phyloP scores from a whole-genome alignment of 441 rosid genomes.

The Mallotus repandus region DNA sequence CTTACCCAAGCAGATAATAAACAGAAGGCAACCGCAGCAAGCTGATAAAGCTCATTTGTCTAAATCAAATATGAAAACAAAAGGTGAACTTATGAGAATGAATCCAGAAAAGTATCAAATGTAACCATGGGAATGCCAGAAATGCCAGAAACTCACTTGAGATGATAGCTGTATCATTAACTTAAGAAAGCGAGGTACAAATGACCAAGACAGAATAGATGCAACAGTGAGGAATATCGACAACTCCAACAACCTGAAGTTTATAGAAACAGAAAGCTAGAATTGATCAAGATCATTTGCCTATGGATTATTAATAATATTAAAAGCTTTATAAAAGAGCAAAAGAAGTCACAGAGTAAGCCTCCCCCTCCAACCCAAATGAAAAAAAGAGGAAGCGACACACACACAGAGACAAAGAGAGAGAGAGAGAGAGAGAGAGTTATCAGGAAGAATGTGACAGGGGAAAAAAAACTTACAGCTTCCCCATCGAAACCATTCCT shows the following conservation, averaged over 20 bases:
- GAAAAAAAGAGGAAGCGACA: neutral
- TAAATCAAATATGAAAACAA: slow-evolving; percentile 35
- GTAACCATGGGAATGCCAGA: slow-evolving; percentile 1
- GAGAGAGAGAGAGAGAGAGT: neutral
- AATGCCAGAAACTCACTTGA: slow-evolving; percentile 58
- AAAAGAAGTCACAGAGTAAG: neutral
- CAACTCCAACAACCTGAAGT: slow-evolving; percentile 74
- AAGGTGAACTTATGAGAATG: slow-evolving; percentile 6
- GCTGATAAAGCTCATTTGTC: slow-evolving; percentile 98
- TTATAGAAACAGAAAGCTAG: slow-evolving; percentile 20
- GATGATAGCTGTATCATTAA: slow-evolving; percentile 92
- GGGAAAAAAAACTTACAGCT: slow-evolving; percentile 61
- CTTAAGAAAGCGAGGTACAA: slow-evolving; percentile 95
- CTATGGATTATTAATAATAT: neutral
- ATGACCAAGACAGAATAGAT: slow-evolving; percentile 85
- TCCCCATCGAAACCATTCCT: slow-evolving; percentile 94
- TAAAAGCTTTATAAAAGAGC: neutral
- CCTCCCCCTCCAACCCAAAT: neutral
- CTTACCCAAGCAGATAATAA: slow-evolving; percentile 98
- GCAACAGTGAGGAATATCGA: slow-evolving; percentile 69
- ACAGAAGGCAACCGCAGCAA: slow-evolving; percentile 98
- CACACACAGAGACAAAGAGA: no score
- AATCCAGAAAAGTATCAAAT: slow-evolving; percentile 8
- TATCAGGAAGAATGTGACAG: neutral
- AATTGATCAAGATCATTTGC: slow-evolving; percentile 12